Evolutionary conservation across 768 basidiomycete species (phyloP).

Genomic region (Lactarius quietus): DNA sequence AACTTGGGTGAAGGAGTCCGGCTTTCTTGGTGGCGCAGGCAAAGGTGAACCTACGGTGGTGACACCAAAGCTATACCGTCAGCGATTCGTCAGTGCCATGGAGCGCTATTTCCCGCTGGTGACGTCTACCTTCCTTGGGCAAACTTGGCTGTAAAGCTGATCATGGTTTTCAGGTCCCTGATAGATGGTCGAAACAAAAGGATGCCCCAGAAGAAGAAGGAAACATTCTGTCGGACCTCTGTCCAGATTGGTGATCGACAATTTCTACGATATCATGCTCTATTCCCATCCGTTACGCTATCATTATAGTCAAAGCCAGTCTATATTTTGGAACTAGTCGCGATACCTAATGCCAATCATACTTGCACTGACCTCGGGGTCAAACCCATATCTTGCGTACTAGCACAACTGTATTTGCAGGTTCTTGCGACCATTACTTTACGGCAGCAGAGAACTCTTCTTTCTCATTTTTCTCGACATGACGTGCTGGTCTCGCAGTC

Average conservation of each 20-base stretch:
- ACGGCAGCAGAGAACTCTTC: too few relatives aligned
- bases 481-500: too few relatives aligned
- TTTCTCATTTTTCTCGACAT: too few relatives aligned
- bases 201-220: conserved; percentile 76
- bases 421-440: too few relatives aligned
- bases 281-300: neutral
- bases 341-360: conserved; percentile 8
- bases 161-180: conserved; percentile 58
- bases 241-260: conserved; percentile 38
- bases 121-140: conserved; percentile 29
- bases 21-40: conserved; percentile 78
- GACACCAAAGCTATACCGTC: conserved; percentile 91
- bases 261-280: neutral
- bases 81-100: conserved; percentile 83
- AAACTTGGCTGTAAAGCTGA: conserved; percentile 8
- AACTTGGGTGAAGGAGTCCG: conserved; percentile 96
- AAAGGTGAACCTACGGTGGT: conserved; percentile 95
- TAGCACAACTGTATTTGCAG: too few relatives aligned
- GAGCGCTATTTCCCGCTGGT: conserved; percentile 87
- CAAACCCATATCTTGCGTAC: too few relatives aligned
- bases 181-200: conserved; percentile 87
- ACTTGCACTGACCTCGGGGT: conserved; percentile 5
- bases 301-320: conserved; percentile 8
- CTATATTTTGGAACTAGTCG: conserved; percentile 18
- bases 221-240: conserved; percentile 37